A percentile compares a stretch with the other conserved stretches of the same genome.
phyloP scores from a whole-genome alignment of 1,284 basidiomycete species.

The Spongiforma sp. region DNA sequence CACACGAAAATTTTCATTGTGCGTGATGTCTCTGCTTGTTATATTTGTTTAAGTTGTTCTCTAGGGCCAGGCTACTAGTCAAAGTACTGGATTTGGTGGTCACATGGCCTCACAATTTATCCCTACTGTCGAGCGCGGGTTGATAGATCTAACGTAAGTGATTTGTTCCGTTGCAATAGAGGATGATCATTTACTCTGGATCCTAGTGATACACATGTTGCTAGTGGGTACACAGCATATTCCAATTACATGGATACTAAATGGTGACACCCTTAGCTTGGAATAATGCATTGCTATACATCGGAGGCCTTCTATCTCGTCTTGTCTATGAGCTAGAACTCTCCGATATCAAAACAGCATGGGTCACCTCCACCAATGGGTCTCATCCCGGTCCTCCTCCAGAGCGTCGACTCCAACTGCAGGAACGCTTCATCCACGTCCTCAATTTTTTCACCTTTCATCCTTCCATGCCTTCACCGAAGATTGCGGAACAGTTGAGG shows the following conservation, averaged over 20 bases:
- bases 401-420: slow-evolving; percentile 57
- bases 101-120: slow-evolving; percentile 69
- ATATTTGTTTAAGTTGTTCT: no score
- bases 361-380: slow-evolving; percentile 52
- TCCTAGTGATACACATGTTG: slow-evolving; percentile 75
- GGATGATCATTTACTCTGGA: slow-evolving; percentile 7
- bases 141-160: slow-evolving; percentile 71
- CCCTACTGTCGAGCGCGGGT: slow-evolving; percentile 96
- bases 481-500: slow-evolving; percentile 84
- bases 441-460: slow-evolving; percentile 92
- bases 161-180: not conserved
- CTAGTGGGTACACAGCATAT: no score
- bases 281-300: slow-evolving; percentile 87
- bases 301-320: slow-evolving; percentile 85
- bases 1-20: slow-evolving; percentile 82
- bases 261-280: no score
- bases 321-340: slow-evolving; percentile 91
- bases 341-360: slow-evolving; percentile 56
- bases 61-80: slow-evolving; percentile 84
- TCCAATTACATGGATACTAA: no score
- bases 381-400: slow-evolving; percentile 37
- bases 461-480: slow-evolving; percentile 84
- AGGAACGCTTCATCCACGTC: slow-evolving; percentile 77
- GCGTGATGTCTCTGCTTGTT: no score
- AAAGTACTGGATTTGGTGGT: slow-evolving; percentile 85